Percentiles rank a stretch among this genome's conserved stretches.
These are phyloP conservation scores for Cyberlindnera maclurae DNA, from an alignment of 805 yeast species.

Conservation along the genomic window DNA sequence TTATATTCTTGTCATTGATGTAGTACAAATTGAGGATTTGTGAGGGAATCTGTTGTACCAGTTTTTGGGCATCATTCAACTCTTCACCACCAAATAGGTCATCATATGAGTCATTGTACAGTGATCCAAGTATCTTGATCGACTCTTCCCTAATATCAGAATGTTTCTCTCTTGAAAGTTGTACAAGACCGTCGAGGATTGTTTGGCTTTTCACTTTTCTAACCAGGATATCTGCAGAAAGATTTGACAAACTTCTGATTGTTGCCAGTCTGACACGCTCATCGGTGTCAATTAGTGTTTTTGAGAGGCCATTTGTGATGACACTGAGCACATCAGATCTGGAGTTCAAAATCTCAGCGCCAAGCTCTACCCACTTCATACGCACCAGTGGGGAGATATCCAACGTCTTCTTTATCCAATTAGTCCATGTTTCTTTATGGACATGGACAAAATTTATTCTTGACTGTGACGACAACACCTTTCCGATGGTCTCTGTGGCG, in stretches of 20 bases:
- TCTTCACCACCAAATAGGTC: conserved; percentile 17
- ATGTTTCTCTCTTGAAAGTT: conserved; percentile 66
- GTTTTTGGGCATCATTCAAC: conserved; percentile 23
- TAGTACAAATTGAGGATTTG: conserved; percentile 58
- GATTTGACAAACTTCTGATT: conserved; percentile 40
- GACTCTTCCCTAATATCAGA: conserved; percentile 55
- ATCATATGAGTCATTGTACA: conserved; percentile 44
- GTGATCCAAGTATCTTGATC: conserved; percentile 43
- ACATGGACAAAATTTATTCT: conserved; percentile 49
- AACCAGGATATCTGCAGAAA: conserved; percentile 42
- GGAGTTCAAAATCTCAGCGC: conserved; percentile 38
- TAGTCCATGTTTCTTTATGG: conserved; percentile 54
- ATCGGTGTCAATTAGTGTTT: conserved; percentile 68
- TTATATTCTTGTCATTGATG: conserved; percentile 64
- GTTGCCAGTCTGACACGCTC: conserved; percentile 64
- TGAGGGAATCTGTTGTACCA: conserved; percentile 48
- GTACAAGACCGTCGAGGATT: conserved; percentile 48
- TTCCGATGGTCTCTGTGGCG: conserved; percentile 71
- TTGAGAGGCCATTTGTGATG: conserved; percentile 49
- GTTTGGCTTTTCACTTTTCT: conserved; percentile 38
- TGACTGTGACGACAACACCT: conserved; percentile 44
- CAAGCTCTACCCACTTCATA: conserved; percentile 58
- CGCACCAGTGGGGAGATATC: conserved; percentile 65
- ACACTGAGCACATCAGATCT: conserved; percentile 45
- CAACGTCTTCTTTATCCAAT: conserved; percentile 69